A percentile compares a stretch with the other conserved stretches of the same genome.
phyloP scores from a whole-genome alignment of 1,284 basidiomycete genomes.

The Anthracocystis panici-leucophaei region DNA sequence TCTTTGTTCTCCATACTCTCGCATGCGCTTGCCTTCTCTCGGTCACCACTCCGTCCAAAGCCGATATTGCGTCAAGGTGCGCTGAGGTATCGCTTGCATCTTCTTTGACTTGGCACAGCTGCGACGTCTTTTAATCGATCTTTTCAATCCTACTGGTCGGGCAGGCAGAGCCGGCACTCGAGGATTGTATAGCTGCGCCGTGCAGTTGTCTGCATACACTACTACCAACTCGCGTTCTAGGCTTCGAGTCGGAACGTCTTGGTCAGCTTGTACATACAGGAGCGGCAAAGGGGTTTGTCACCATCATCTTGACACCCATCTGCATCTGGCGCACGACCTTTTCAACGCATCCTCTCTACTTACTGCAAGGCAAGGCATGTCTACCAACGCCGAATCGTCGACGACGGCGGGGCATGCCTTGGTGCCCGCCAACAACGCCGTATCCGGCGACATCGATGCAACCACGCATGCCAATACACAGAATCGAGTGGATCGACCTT shows the following conservation, averaged over 20 bases:
- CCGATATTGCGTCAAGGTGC: too few relatives aligned
- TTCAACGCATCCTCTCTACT: background rate
- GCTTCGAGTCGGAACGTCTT: background rate
- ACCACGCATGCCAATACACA: background rate
- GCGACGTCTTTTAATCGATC: too few relatives aligned
- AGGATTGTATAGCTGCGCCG: too few relatives aligned
- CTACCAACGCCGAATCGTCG: conserved; percentile 20
- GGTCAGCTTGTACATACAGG: background rate
- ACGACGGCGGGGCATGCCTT: background rate
- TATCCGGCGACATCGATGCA: background rate
- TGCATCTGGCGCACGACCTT: too few relatives aligned
- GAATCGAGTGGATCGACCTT: background rate
- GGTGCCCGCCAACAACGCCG: background rate
- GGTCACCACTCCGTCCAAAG: background rate
- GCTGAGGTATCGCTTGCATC: too few relatives aligned
- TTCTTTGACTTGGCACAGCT: too few relatives aligned
- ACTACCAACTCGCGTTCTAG: background rate
- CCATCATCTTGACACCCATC: background rate
- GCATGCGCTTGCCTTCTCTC: background rate
- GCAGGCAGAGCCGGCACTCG: too few relatives aligned
- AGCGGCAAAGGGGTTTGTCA: background rate
- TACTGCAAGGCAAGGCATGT: conserved; percentile 29
- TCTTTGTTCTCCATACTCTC: background rate
- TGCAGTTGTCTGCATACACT: too few relatives aligned
- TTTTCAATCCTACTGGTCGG: too few relatives aligned